phyloP scores from a whole-genome alignment of 2,329 filamentous ascomycete genomes.

The Knufia petricola region DNA sequence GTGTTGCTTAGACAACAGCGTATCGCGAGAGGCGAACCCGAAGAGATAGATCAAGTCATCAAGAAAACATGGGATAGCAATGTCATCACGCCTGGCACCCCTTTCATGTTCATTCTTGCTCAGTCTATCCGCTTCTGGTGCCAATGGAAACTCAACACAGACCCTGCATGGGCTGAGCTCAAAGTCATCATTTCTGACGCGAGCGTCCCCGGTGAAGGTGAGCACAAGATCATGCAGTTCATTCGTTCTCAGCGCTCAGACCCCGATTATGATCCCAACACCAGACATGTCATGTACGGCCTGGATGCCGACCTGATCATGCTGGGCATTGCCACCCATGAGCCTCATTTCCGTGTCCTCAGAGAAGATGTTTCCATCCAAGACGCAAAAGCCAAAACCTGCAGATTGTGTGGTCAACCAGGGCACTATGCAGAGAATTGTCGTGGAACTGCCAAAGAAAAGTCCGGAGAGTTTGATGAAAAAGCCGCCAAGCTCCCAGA shows the following conservation, averaged over 20 bases:
- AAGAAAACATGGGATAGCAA: conserved; percentile 91
- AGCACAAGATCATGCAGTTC: conserved; percentile 99
- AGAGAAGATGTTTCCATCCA: conserved; percentile 95
- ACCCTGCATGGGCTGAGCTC: conserved; percentile 87
- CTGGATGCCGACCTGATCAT: conserved; percentile 98
- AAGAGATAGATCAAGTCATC: conserved; percentile 47
- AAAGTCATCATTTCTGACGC: conserved; percentile 99
- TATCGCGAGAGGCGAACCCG: conserved; percentile 51
- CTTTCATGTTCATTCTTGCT: conserved; percentile 96
- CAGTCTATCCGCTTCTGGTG: conserved; percentile 90
- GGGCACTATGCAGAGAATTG: conserved; percentile 86
- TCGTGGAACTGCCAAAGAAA: conserved; percentile 66
- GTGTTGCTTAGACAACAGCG: conserved; percentile 69
- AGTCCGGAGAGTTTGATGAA: conserved; percentile 69
- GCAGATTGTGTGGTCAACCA: conserved; percentile 81
- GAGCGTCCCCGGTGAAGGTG: conserved; percentile 92
- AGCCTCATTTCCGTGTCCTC: conserved; percentile 90
- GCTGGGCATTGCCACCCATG: conserved; percentile 92
- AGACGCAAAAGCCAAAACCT: conserved; percentile 70
- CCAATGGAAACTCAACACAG: conserved; percentile 93
- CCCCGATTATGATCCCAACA: conserved; percentile 89
- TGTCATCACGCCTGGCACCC: conserved; percentile 87
- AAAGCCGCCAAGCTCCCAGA: conserved; percentile 56
- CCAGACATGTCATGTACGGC: conserved; percentile 94
- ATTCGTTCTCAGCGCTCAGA: conserved; percentile 85